These are phyloP conservation scores for Fusarium buxicola DNA, from an alignment of 2,329 filamentous ascomycete genomes.

Conservation along the genomic window DNA sequence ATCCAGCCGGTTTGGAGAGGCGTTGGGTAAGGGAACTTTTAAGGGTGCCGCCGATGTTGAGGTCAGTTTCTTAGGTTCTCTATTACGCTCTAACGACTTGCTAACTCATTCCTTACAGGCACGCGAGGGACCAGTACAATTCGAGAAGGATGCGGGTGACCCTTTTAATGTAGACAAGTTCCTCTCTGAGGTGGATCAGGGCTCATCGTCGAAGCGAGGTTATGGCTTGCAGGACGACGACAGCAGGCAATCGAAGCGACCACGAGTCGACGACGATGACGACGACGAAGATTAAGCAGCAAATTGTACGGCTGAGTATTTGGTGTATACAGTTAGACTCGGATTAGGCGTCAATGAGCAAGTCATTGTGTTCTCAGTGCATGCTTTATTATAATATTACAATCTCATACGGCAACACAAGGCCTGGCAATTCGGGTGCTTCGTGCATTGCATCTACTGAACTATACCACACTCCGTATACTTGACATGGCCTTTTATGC, in stretches of 20 bases:
- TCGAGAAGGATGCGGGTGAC: slow-evolving; percentile 88
- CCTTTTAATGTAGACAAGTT: slow-evolving; percentile 97
- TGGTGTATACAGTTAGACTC: slow-evolving; percentile 40
- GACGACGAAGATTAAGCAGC: slow-evolving; percentile 51
- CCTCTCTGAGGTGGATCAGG: slow-evolving; percentile 81
- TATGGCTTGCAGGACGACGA: slow-evolving; percentile 80
- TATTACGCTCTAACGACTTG: neutral
- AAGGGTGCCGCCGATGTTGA: slow-evolving; percentile 87
- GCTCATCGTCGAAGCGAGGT: slow-evolving; percentile 74
- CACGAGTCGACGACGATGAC: slow-evolving; percentile 83
- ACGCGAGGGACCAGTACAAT: slow-evolving; percentile 92
- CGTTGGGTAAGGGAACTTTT: slow-evolving; percentile 89
- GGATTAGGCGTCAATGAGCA: slow-evolving; percentile 39
- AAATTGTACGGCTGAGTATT: slow-evolving; percentile 24
- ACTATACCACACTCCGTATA: neutral
- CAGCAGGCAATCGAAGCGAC: slow-evolving; percentile 74
- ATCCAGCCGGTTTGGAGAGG: slow-evolving; percentile 84
- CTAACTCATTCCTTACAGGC: slow-evolving; percentile 61
- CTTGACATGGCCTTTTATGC: slow-evolving; percentile 1
- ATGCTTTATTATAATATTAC: slow-evolving; percentile 9
- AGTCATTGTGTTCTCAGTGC: slow-evolving; percentile 14
- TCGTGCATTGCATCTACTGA: slow-evolving; percentile 9
- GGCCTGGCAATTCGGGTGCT: neutral
- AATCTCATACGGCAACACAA: slow-evolving; percentile 16
- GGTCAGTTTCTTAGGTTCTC: slow-evolving; percentile 58